A percentile compares a stretch with the other conserved stretches of the same genome.
phyloP scores from a whole-genome alignment of 257 asterid species.

The Anisodus tanguticus region DNA sequence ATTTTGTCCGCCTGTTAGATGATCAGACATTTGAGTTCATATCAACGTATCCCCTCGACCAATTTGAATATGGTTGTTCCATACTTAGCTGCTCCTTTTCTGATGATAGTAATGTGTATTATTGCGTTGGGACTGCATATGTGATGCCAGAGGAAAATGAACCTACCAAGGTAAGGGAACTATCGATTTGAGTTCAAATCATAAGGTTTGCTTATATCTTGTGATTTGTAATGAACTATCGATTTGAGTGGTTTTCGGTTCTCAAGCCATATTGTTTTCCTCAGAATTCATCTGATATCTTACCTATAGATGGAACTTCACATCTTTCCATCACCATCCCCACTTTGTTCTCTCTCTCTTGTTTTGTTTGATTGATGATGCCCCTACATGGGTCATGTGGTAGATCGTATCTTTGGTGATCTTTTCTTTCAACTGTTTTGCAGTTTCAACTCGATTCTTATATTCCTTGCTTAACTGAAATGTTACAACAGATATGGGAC shows the following conservation, averaged over 20 bases:
- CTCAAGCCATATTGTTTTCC: slow-evolving; percentile 5
- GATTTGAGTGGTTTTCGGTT: background rate
- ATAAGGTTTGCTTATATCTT: slow-evolving; percentile 1
- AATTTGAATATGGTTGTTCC: slow-evolving; percentile 87
- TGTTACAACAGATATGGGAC: background rate
- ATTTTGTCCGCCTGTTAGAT: slow-evolving; percentile 85
- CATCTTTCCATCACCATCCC: background rate
- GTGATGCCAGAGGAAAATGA: slow-evolving; percentile 97
- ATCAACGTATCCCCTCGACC: slow-evolving; percentile 83
- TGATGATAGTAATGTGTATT: slow-evolving; percentile 83
- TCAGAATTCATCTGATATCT: background rate
- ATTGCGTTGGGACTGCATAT: slow-evolving; percentile 95
- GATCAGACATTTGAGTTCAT: slow-evolving; percentile 95
- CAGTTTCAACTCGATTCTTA: slow-evolving; percentile 5
- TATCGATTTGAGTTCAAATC: background rate
- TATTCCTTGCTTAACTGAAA: slow-evolving; percentile 3
- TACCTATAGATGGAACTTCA: background rate
- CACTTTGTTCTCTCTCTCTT: background rate
- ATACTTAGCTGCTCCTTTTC: slow-evolving; percentile 95
- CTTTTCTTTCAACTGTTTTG: background rate
- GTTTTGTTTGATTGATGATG: background rate
- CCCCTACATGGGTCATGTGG: background rate
- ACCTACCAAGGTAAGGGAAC: slow-evolving; percentile 70
- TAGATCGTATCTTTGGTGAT: background rate
- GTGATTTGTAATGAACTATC: background rate